Conservation (phyloP, 108 stramenopile species). For the Skeletonema grethae region DNA sequence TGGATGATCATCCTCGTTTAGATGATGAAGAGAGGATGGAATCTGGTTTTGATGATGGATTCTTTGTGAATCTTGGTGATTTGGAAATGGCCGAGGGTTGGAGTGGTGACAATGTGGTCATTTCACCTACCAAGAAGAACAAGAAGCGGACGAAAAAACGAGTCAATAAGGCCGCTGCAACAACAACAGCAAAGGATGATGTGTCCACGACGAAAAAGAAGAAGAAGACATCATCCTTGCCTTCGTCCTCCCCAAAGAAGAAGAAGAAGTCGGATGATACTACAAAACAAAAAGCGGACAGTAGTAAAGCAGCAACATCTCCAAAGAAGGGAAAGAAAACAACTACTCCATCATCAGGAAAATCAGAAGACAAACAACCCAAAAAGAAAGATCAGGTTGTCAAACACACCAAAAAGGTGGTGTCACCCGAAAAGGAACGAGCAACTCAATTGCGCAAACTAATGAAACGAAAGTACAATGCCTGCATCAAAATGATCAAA, state of each 20-base stretch:
- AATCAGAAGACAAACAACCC: slow-evolving; percentile 12
- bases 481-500: slow-evolving; percentile 58
- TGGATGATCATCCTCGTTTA: slow-evolving; percentile 1
- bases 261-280: slow-evolving; percentile 21
- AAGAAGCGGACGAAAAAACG: slow-evolving; percentile 5
- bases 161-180: background rate
- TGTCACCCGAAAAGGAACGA: slow-evolving; percentile 28
- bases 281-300: background rate
- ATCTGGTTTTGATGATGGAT: slow-evolving; percentile 64
- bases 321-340: slow-evolving; percentile 8
- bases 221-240: slow-evolving; percentile 4
- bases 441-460: slow-evolving; percentile 17
- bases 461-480: slow-evolving; percentile 37
- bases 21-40: slow-evolving; percentile 8
- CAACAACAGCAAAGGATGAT: slow-evolving; percentile 12
- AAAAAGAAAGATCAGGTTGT: slow-evolving; percentile 18
- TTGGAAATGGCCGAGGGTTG: slow-evolving; percentile 84
- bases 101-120: slow-evolving; percentile 60
- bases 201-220: slow-evolving; percentile 12
- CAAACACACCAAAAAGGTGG: slow-evolving; percentile 23
- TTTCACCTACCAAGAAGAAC: slow-evolving; percentile 7
- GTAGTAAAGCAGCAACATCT: slow-evolving; percentile 1
- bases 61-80: slow-evolving; percentile 89
- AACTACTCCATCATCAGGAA: background rate
- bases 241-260: slow-evolving; percentile 1